phyloP scores from a whole-genome alignment of 306 rosid genomes.

The Prunus campanulata region DNA sequence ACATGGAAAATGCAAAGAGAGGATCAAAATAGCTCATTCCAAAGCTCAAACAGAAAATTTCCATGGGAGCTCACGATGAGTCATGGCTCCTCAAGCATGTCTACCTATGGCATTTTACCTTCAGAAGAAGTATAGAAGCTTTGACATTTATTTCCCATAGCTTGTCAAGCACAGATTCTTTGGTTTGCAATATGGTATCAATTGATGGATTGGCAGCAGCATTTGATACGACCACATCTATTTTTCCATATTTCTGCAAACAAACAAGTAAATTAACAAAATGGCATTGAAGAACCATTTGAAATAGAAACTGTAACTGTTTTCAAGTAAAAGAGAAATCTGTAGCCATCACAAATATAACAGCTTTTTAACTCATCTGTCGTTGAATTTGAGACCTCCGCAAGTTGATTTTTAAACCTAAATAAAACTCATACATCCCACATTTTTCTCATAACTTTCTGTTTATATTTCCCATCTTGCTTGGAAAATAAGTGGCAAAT shows the following conservation, averaged over 20 bases:
- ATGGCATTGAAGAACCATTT: background rate
- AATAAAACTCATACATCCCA: background rate
- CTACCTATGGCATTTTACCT: slow-evolving; percentile 45
- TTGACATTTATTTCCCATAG: slow-evolving; percentile 97
- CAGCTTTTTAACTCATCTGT: background rate
- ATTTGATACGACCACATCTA: slow-evolving; percentile 87
- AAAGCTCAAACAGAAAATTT: background rate
- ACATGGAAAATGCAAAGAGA: background rate
- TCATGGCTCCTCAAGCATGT: background rate
- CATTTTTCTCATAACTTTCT: background rate
- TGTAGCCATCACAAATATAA: too few relatives aligned
- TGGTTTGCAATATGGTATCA: slow-evolving; percentile 56
- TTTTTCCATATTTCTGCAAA: slow-evolving; percentile 79
- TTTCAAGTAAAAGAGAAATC: background rate
- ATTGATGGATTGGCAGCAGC: slow-evolving; percentile 93
- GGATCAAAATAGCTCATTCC: background rate
- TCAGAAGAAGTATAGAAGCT: slow-evolving; percentile 77
- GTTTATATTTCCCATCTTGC: background rate
- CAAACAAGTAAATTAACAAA: slow-evolving; percentile 17
- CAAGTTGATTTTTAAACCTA: background rate
- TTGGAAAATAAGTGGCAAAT: background rate
- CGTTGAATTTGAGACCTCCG: background rate
- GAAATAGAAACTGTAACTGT: background rate
- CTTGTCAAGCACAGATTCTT: slow-evolving; percentile 82
- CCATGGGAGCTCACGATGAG: background rate